phyloP scores from a whole-genome alignment of 345 rosid species.

The Cardiospermum halicacabum region DNA sequence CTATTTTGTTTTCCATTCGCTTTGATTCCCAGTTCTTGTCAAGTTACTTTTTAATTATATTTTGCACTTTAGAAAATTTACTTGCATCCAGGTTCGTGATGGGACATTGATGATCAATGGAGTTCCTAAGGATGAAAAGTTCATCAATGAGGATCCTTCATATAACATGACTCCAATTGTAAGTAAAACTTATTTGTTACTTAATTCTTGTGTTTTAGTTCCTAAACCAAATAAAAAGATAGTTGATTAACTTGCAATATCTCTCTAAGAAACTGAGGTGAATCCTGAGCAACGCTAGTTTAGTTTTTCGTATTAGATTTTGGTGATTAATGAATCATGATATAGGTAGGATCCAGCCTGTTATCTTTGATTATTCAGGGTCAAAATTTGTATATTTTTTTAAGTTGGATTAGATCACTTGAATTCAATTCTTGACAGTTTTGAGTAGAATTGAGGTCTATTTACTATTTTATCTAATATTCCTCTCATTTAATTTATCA shows the following conservation, averaged over 20 bases:
- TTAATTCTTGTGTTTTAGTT: neutral
- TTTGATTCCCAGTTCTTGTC: neutral
- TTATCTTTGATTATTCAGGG: too few species aligned
- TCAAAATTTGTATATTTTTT: too few species aligned
- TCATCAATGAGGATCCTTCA: slow-evolving; percentile 66
- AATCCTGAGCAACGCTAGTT: too few species aligned
- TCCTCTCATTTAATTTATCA: too few species aligned
- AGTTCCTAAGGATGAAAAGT: slow-evolving; percentile 54
- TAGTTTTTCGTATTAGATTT: too few species aligned
- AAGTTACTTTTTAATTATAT: neutral
- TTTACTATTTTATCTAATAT: too few species aligned
- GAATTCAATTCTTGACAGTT: too few species aligned
- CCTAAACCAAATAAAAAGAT: neutral
- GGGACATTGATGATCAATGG: slow-evolving; percentile 84
- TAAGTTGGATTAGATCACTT: too few species aligned
- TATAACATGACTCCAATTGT: slow-evolving; percentile 81
- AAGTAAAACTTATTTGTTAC: slow-evolving; percentile 25
- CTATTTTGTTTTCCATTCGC: neutral
- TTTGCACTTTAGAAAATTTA: neutral
- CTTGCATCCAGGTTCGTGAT: slow-evolving; percentile 47
- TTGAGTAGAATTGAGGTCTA: too few species aligned
- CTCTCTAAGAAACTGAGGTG: neutral
- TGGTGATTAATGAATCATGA: too few species aligned
- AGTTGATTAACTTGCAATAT: neutral
- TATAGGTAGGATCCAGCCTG: too few species aligned